Base-by-base conservation (phyloP, 2,329 filamentous ascomycete genomes). In the Phaeosphaeria sp. region DNA sequence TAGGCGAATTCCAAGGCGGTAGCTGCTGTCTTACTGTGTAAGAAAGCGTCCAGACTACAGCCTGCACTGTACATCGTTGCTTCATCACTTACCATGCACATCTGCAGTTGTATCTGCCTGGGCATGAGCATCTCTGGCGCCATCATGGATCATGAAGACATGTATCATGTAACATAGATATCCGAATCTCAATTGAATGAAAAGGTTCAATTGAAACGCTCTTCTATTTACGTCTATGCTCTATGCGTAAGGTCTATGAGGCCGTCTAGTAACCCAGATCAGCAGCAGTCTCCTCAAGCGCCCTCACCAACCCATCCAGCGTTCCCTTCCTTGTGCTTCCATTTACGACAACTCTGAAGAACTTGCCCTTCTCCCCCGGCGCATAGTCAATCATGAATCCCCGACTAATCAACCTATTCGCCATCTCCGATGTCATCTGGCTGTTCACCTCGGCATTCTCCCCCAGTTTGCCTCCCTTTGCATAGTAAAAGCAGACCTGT, bases 401-500 rank as follows among this genome's bases (percentile, higher is more conserved):
- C 62, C 81, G 81, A 15, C 66, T 63, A 44, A 90, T 80, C 64
- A 91, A 76, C 25, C 73, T 78, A 56, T 80, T 76, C 6, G 84
- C 82, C 48, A 90, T 83, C 41, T 78, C 75, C 63, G 81, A 82
- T 4, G 89, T 91, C 6, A 81, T 72, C 65, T 75, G 79, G 51
- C 83, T 84, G 71, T 89, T 90, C 51, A 72, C 75, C 55, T 80
- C 78, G 55, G 57, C 66, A 55, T 81, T 79, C 13, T 71, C 69
- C 1, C 76, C 71, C 54, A 90, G 62, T 56, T 76, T 68, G 2
- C 88, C 86, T 1, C 81, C 81, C 0, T 86, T 86, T 0, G 89
- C 87, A 70, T 91, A 93, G 76, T 97, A 97, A 77, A 98, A 98
- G 81, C 94, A 97, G 21, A 98, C 90, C 79, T 98, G 95, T 73